These are phyloP conservation scores for Dactylellina sp. DNA, from an alignment of 2,329 filamentous ascomycete genomes.

Conservation along the genomic window DNA sequence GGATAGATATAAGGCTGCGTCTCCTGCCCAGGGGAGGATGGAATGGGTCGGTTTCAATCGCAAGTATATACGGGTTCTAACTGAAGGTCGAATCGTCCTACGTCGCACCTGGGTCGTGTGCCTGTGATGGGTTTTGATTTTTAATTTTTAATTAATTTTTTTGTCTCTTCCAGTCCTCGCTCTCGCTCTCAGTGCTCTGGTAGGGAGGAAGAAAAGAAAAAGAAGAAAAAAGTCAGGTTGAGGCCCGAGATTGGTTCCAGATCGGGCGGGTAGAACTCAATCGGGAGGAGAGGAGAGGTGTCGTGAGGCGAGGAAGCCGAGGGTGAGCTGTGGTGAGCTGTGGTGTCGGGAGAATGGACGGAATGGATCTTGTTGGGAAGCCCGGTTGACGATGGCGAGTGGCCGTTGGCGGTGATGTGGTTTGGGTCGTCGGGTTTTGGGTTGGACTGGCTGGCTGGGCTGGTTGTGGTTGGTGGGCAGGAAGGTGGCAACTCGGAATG, in stretches of 20 bases:
- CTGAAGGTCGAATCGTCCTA: slow-evolving; percentile 20
- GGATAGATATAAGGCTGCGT: neutral
- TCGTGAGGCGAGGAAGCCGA: too few species aligned
- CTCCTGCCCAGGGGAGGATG: neutral
- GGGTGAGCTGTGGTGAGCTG: too few species aligned
- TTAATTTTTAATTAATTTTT: too few species aligned
- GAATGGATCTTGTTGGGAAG: slow-evolving; percentile 26
- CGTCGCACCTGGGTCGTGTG: slow-evolving; percentile 50
- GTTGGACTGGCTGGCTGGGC: neutral
- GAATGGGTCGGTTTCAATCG: slow-evolving; percentile 4
- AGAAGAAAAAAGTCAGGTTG: slow-evolving; percentile 18
- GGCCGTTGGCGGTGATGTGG: slow-evolving; percentile 6
- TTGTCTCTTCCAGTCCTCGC: too few species aligned
- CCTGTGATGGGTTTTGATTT: slow-evolving; percentile 21
- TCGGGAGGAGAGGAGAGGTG: too few species aligned
- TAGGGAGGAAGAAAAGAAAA: slow-evolving; percentile 14
- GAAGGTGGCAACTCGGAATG: slow-evolving; percentile 53
- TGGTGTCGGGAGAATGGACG: neutral
- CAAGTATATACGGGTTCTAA: neutral
- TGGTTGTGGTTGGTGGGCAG: neutral
- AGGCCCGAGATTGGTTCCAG: slow-evolving; percentile 7
- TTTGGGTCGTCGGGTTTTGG: too few species aligned
- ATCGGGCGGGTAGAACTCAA: neutral
- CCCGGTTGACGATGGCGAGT: slow-evolving; percentile 13
- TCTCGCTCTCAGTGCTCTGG: too few species aligned